These are phyloP conservation scores for Sclerotinia minor DNA, from an alignment of 2,329 filamentous ascomycete genomes.

Conservation along the genomic window DNA sequence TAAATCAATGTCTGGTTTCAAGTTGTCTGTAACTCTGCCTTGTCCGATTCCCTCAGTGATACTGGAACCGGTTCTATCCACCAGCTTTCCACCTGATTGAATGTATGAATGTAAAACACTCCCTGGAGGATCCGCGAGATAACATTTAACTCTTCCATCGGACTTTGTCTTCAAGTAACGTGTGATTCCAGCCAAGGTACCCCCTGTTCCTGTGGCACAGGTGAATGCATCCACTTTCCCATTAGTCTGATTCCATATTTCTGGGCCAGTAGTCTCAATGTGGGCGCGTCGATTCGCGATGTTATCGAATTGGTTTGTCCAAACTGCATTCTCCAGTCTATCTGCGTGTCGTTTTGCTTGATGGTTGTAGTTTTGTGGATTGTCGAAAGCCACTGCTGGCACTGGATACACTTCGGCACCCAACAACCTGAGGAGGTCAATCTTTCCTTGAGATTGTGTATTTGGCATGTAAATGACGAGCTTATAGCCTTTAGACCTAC, in stretches of 20 bases:
- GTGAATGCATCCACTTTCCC: conserved; percentile 92
- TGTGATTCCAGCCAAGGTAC: conserved; percentile 86
- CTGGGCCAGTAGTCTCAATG: conserved; percentile 93
- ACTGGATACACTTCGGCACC: conserved; percentile 96
- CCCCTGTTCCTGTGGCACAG: conserved; percentile 89
- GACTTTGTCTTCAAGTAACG: conserved; percentile 84
- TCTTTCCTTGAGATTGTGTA: conserved; percentile 96
- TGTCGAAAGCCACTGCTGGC: conserved; percentile 91
- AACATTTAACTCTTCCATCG: conserved; percentile 76
- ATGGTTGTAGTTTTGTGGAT: conserved; percentile 97
- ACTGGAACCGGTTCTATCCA: conserved; percentile 78
- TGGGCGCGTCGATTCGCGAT: conserved; percentile 89
- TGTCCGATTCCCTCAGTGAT: conserved; percentile 99
- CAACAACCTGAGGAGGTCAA: conserved; percentile 85
- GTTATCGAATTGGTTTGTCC: conserved; percentile 99
- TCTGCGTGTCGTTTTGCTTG: conserved; percentile 91
- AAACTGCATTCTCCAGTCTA: conserved; percentile 80
- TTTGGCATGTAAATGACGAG: conserved; percentile 99
- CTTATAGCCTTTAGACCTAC: conserved; percentile 85
- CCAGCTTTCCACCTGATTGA: conserved; percentile 75
- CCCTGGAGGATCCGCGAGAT: conserved; percentile 90
- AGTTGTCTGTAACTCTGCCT: conserved; percentile 93
- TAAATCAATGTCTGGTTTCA: conserved; percentile 78
- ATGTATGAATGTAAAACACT: conserved; percentile 93
- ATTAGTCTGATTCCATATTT: conserved; percentile 91